Conservation (phyloP, 2,329 filamentous ascomycete genomes). For the Mycosphaerella sp. region DNA sequence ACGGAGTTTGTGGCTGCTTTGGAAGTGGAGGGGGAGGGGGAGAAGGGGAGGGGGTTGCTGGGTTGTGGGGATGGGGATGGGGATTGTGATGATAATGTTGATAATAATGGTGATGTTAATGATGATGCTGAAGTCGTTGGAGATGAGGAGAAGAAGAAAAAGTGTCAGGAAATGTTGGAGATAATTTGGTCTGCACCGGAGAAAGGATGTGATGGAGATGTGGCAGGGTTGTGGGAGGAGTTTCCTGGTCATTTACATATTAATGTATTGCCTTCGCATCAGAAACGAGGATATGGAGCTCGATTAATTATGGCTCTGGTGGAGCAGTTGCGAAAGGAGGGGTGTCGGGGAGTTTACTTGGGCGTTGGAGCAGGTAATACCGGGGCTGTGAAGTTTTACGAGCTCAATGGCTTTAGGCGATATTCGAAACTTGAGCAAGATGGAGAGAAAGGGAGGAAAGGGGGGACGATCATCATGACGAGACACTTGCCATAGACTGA, state of each 20-base stretch:
- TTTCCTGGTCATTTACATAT: slow-evolving; percentile 38
- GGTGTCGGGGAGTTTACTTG: not conserved
- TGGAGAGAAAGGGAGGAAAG: not conserved
- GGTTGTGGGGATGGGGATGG: no score
- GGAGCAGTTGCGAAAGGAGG: not conserved
- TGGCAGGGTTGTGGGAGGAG: slow-evolving; percentile 20
- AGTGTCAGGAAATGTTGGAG: slow-evolving; percentile 27
- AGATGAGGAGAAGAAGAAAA: not conserved
- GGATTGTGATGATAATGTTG: no score
- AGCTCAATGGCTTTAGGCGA: slow-evolving; percentile 20
- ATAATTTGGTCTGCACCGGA: not conserved
- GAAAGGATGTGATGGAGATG: slow-evolving; percentile 16
- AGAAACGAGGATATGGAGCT: slow-evolving; percentile 8
- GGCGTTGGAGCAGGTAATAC: not conserved
- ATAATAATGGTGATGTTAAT: no score
- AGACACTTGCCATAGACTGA: not conserved
- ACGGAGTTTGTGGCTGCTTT: not conserved
- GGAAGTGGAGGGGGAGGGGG: not conserved
- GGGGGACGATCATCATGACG: not conserved
- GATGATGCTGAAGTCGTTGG: not conserved
- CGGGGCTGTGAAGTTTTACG: not conserved
- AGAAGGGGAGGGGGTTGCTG: slow-evolving; percentile 22
- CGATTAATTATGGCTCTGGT: not conserved
- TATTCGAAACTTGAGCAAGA: slow-evolving; percentile 18
- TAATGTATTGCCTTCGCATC: slow-evolving; percentile 34